These are phyloP conservation scores for Ogataea saltuana DNA, from an alignment of 805 yeast species.

Conservation along the genomic window DNA sequence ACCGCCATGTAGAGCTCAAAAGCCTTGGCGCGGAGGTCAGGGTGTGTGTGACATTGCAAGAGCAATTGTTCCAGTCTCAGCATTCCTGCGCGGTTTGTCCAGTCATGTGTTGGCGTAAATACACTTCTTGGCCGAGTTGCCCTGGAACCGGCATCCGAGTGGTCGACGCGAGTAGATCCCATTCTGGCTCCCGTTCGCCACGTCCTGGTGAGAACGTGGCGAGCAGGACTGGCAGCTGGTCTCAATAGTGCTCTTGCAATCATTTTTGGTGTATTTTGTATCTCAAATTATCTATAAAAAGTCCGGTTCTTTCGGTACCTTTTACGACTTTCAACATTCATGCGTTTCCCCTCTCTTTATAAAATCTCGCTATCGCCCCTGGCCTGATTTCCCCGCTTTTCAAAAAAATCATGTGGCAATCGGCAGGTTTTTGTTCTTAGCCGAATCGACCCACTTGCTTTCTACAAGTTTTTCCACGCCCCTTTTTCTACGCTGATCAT, in stretches of 20 bases:
- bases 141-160: too few relatives aligned
- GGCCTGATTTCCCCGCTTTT: conserved; percentile 5
- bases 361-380: neutral
- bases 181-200: too few relatives aligned
- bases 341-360: conserved; percentile 1
- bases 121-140: conserved; percentile 5
- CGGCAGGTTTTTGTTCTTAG: conserved; percentile 7
- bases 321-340: neutral
- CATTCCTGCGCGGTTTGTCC: conserved; percentile 15
- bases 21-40: conserved; percentile 16
- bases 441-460: conserved; percentile 5
- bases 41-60: conserved; percentile 19
- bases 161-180: too few relatives aligned
- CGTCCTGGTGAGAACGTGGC: too few relatives aligned
- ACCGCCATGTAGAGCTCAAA: conserved; percentile 18
- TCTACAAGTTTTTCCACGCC: too few relatives aligned
- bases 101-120: conserved; percentile 10
- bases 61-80: conserved; percentile 20
- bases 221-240: too few relatives aligned
- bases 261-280: neutral
- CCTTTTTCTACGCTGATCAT: too few relatives aligned
- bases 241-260: conserved; percentile 3
- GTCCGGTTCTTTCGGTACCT: too few relatives aligned
- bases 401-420: conserved; percentile 6
- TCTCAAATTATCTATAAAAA: too few relatives aligned